Evolutionary conservation across 2,329 filamentous ascomycete species (phyloP), one percentile per base, ranked within the genome.

Genomic region (Cladosporium sp.): DNA sequence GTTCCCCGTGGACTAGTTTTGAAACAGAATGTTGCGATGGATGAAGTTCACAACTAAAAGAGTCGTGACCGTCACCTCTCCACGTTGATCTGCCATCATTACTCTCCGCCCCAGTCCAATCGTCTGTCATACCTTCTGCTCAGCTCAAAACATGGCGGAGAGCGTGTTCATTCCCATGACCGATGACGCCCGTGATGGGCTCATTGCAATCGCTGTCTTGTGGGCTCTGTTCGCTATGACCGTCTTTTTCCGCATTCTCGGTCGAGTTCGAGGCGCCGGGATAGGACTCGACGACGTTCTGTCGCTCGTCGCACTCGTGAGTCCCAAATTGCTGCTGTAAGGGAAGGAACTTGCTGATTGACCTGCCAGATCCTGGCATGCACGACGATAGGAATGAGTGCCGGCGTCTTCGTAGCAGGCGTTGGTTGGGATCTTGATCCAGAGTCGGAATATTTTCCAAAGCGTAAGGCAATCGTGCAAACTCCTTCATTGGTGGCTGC

Each of bases 301-400:
- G n/a, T 48, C 45, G 18, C 30, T 39, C 3, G n/a, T 48, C 20
- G 45, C 45, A 13, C n/a, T 48, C 27, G 45, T 48, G 32, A 20
- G 45, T 39, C 4, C n/a, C n/a, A n/a, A n/a, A n/a, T n/a, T n/a
- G n/a, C n/a, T n/a, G n/a, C n/a, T n/a, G n/a, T n/a, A n/a, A n/a
- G n/a, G n/a, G n/a, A n/a, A n/a, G n/a, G n/a, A n/a, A n/a, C n/a
- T n/a, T n/a, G n/a, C n/a, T n/a, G n/a, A n/a, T n/a, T n/a, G n/a
- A n/a, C n/a, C n/a, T n/a, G 17, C 12, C 18, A 48, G 45, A 9
- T 41, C 17, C 24, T 48, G 4, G 32, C 45, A 1, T 41, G 27
- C 13, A 22, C 45, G 5, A 48, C 45, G 17, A 48, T 48, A 48
- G 45, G 45, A 4, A 34, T 48, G 37, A 27, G 17, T 41, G 45